Percentiles rank a stretch among this genome's conserved stretches.
Evolutionary conservation across 768 basidiomycete genomes (phyloP).

Genomic region (Suillus brevipes): DNA sequence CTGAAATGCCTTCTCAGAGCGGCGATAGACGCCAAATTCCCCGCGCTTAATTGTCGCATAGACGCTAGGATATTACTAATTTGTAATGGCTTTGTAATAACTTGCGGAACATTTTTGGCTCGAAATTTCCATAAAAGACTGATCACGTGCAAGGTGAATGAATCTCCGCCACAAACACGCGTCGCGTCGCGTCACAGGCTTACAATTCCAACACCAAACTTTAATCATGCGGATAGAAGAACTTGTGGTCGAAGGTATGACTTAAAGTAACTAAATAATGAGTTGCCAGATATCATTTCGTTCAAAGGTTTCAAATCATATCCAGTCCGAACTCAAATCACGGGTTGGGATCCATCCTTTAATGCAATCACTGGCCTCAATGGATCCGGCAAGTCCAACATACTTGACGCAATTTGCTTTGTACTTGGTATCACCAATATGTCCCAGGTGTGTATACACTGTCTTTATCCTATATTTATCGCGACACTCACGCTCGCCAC

Average conservation of each 20-base stretch:
- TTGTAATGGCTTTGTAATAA: neutral
- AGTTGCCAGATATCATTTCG: neutral
- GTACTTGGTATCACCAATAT: conserved; percentile 98
- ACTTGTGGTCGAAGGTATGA: conserved; percentile 84
- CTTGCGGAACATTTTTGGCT: neutral
- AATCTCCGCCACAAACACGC: conserved; percentile 32
- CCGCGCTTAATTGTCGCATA: neutral
- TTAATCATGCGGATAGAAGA: conserved; percentile 88
- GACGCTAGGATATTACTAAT: neutral
- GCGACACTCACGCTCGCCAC: conserved; percentile 3
- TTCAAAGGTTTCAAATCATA: conserved; percentile 92
- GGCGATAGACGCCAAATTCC: neutral
- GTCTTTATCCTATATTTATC: neutral
- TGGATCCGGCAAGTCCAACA: conserved; percentile 98
- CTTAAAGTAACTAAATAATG: neutral
- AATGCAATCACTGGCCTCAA: conserved; percentile 97
- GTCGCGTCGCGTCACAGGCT: conserved; percentile 31
- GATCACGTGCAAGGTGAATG: conserved; percentile 21
- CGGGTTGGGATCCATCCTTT: conserved; percentile 97
- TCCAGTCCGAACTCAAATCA: conserved; percentile 92
- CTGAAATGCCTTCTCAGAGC: neutral
- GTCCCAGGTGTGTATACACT: conserved; percentile 60
- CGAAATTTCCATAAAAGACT: neutral
- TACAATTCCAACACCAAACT: neutral
- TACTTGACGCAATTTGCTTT: conserved; percentile 98